phyloP scores from a whole-genome alignment of 1,139 yeast species.

The Eremothecium gossypii region DNA sequence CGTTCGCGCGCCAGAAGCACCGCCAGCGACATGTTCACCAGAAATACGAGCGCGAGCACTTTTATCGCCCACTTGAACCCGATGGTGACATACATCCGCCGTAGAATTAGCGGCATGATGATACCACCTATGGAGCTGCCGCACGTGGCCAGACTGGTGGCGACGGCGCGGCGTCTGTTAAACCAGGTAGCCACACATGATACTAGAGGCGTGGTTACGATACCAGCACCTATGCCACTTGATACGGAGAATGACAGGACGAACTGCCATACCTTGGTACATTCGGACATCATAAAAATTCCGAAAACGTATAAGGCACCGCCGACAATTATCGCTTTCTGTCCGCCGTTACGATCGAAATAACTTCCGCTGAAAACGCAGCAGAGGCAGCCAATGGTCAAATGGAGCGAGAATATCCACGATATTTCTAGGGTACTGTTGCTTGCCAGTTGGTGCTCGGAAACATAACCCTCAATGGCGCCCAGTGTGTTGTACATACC shows the following conservation, averaged over 20 bases:
- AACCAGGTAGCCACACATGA: constrained; percentile 59
- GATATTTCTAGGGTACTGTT: constrained; percentile 44
- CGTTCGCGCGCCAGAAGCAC: constrained; percentile 43
- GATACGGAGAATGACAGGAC: constrained; percentile 47
- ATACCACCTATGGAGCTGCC: constrained; percentile 69
- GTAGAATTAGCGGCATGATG: constrained; percentile 49
- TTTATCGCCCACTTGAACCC: constrained; percentile 57
- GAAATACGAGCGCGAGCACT: constrained; percentile 42
- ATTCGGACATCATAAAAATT: constrained; percentile 46
- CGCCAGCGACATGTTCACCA: constrained; percentile 35
- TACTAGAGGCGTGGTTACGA: constrained; percentile 49
- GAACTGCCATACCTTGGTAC: constrained; percentile 48
- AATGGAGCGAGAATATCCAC: constrained; percentile 58
- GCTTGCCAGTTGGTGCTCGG: constrained; percentile 41
- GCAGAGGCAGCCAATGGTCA: constrained; percentile 48
- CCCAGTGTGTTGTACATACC: constrained; percentile 56
- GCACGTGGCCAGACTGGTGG: constrained; percentile 51
- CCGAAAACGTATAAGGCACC: constrained; percentile 41
- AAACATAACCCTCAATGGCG: constrained; percentile 52
- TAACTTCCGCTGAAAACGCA: constrained; percentile 52
- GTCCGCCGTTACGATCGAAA: constrained; percentile 55
- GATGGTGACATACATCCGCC: constrained; percentile 35
- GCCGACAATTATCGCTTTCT: constrained; percentile 39
- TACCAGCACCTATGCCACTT: constrained; percentile 49
- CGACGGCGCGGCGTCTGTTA: constrained; percentile 47